Percentiles rank a stretch among this genome's conserved stretches.
These are phyloP conservation scores for Catharanthus roseus DNA, from an alignment of 257 asterid species.

Conservation along the genomic window DNA sequence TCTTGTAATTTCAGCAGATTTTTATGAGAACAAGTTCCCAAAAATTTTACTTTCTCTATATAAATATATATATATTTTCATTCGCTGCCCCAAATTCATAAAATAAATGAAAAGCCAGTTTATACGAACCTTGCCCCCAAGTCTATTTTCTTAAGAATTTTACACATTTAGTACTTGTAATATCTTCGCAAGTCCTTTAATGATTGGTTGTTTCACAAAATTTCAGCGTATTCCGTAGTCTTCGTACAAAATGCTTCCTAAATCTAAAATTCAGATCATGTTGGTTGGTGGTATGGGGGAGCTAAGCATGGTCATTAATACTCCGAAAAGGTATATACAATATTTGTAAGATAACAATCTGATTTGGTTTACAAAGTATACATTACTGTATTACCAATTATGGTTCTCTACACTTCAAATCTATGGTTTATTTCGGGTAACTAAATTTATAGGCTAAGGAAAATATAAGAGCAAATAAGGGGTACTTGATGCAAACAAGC, in stretches of 20 bases:
- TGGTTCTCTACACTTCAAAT: not conserved
- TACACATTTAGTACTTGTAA: not conserved
- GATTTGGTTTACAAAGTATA: not conserved
- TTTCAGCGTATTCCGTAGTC: too few species aligned
- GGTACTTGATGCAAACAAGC: not conserved
- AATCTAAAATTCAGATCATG: not conserved
- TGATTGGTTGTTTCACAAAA: not conserved
- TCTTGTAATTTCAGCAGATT: not conserved
- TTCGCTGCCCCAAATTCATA: not conserved
- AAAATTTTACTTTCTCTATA: too few species aligned
- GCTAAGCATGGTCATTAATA: not conserved
- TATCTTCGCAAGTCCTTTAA: not conserved
- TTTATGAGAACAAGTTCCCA: not conserved
- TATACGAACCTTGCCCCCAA: not conserved
- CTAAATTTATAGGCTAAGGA: not conserved
- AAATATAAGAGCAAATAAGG: too few species aligned
- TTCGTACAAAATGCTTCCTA: too few species aligned
- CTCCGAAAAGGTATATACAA: not conserved
- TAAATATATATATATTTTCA: not conserved
- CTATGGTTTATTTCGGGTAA: too few species aligned
- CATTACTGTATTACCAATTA: not conserved
- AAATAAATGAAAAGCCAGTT: not conserved
- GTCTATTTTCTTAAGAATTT: not conserved
- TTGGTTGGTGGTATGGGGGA: too few species aligned
- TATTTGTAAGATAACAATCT: not conserved